Percentiles rank a stretch among this genome's conserved stretches.
Evolutionary conservation across 257 asterid genomes (phyloP).

Genomic region (Euphrasia confusa): DNA sequence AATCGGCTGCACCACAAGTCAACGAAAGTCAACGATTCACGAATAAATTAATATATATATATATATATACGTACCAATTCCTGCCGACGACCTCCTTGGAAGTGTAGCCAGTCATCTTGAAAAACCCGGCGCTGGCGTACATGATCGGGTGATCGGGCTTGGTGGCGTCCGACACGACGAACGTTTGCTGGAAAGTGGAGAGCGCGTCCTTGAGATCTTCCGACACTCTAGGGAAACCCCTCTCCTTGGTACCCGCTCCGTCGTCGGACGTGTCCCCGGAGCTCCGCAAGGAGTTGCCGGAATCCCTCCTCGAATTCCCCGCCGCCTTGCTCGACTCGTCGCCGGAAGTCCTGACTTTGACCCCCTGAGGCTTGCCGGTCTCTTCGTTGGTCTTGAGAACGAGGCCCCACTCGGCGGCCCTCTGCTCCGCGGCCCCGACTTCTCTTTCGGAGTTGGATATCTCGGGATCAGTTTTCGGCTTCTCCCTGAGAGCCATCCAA

Average conservation of each 20-base stretch:
- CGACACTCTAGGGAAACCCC: conserved; percentile 39
- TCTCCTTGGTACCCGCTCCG: conserved; percentile 23
- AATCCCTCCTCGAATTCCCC: conserved; percentile 49
- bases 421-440: conserved; percentile 62
- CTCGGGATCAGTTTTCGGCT: conserved; percentile 19
- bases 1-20: conserved; percentile 57
- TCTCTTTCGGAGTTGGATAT: conserved; percentile 27
- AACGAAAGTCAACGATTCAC: too few relatives aligned
- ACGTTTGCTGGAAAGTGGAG: conserved; percentile 92
- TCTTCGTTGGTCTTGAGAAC: conserved; percentile 72
- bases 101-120: conserved; percentile 96
- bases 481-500: conserved; percentile 88
- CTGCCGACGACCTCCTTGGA: conserved; percentile 87
- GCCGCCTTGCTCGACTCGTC: conserved; percentile 39
- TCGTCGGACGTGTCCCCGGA: conserved; percentile 80
- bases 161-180: conserved; percentile 93
- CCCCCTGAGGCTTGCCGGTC: conserved; percentile 83
- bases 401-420: conserved; percentile 99
- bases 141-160: conserved; percentile 78
- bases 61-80: conserved; percentile 47
- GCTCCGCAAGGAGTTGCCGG: conserved; percentile 69
- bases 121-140: conserved; percentile 98
- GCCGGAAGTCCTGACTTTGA: conserved; percentile 78
- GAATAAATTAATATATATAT: too few relatives aligned
- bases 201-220: conserved; percentile 84